Conservation (phyloP, 2,329 filamentous ascomycete genomes). For the Cryphonectria japonica region DNA sequence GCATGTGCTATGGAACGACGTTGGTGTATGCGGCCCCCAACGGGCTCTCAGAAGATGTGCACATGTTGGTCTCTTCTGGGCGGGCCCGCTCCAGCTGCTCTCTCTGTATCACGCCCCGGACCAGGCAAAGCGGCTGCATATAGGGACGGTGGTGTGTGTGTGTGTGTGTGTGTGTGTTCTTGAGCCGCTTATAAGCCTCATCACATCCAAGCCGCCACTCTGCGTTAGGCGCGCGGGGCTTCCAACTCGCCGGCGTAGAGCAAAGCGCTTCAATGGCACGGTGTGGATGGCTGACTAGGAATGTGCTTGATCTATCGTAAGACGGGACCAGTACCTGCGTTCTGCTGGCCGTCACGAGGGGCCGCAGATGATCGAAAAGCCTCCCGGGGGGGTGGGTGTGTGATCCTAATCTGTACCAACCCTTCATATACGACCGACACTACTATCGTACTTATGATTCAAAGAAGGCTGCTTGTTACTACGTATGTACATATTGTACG, state of each 20-base stretch:
- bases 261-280: not conserved
- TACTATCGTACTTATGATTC: not conserved
- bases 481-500: not conserved
- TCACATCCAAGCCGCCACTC: conserved; percentile 3
- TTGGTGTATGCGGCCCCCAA: conserved; percentile 8
- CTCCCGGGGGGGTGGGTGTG: not conserved
- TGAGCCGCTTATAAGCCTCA: conserved; percentile 14
- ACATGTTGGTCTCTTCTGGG: not conserved
- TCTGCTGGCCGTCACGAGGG: conserved; percentile 28
- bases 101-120: too few relatives aligned
- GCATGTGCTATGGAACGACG: conserved; percentile 3
- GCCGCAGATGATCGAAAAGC: conserved; percentile 26
- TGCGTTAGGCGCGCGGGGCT: conserved; percentile 19
- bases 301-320: conserved; percentile 17
- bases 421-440: not conserved
- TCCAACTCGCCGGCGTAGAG: not conserved
- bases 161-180: too few relatives aligned
- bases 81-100: not conserved
- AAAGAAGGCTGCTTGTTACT: not conserved
- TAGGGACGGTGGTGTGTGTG: too few relatives aligned
- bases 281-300: conserved; percentile 23
- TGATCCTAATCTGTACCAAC: not conserved
- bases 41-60: not conserved
- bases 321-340: conserved; percentile 29
- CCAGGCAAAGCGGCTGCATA: too few relatives aligned